These are phyloP conservation scores for Ramalina intermedia DNA, from an alignment of 495 filamentous ascomycete species.

Conservation along the genomic window DNA sequence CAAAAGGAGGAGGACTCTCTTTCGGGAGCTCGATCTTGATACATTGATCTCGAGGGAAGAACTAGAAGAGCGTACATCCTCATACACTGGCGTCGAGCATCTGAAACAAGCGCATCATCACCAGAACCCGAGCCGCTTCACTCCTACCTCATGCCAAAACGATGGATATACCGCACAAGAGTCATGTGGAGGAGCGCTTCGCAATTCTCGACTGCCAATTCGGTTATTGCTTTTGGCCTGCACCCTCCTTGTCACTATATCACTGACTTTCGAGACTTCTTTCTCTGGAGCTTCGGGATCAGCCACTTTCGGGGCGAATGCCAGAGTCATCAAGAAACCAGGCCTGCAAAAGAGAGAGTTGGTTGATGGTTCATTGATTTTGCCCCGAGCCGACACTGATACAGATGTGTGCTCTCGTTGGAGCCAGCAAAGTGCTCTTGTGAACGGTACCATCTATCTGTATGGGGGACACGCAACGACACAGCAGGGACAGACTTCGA, in stretches of 20 bases:
- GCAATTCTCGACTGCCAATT: not conserved
- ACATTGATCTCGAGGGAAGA: not conserved
- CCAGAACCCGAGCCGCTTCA: not conserved
- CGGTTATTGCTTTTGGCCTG: constrained; percentile 13
- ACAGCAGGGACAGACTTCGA: constrained; percentile 31
- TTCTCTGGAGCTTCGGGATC: constrained; percentile 5
- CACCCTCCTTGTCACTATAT: constrained; percentile 10
- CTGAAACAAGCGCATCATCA: not conserved
- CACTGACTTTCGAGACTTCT: constrained; percentile 11
- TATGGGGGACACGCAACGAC: constrained; percentile 52
- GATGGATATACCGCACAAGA: not conserved
- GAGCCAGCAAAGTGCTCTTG: constrained; percentile 52
- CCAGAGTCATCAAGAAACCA: constrained; percentile 11
- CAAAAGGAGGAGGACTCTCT: not conserved
- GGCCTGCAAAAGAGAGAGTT: not conserved
- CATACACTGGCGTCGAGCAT: not conserved
- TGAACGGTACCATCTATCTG: constrained; percentile 63
- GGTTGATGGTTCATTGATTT: not conserved
- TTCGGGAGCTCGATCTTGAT: not conserved
- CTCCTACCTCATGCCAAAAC: not conserved
- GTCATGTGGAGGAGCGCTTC: not conserved
- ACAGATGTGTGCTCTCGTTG: constrained; percentile 51
- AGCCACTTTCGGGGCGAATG: constrained; percentile 12
- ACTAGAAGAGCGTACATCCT: not conserved
- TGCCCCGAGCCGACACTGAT: constrained; percentile 21